Evolutionary conservation across 805 yeast genomes (phyloP).

Genomic region (Suhomyces xylopsoci): DNA sequence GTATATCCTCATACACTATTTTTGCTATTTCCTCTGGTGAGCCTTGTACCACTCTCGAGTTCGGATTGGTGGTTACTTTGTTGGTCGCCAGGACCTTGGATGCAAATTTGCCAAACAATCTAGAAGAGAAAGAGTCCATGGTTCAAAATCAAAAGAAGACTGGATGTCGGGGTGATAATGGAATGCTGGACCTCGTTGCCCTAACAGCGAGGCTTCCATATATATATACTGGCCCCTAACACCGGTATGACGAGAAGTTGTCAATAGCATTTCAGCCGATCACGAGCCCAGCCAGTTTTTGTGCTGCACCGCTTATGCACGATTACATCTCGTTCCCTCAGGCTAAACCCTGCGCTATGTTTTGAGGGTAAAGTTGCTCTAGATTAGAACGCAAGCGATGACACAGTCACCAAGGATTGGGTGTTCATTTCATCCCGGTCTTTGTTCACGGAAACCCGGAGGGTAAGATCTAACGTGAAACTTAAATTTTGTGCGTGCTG

Average conservation of each 20-base stretch:
- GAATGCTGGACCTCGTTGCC: not conserved
- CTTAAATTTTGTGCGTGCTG: not conserved
- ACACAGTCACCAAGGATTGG: no score
- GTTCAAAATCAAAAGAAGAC: not conserved
- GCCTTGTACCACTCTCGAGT: slow-evolving; percentile 7
- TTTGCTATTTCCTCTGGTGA: slow-evolving; percentile 19
- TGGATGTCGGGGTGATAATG: no score
- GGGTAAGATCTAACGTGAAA: not conserved
- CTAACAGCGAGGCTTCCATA: not conserved
- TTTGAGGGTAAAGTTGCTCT: not conserved
- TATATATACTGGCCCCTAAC: not conserved
- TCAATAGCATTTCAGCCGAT: not conserved
- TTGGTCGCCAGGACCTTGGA: not conserved
- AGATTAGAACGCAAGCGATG: no score
- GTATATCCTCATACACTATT: slow-evolving; percentile 22
- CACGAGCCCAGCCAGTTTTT: not conserved
- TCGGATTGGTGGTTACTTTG: not conserved
- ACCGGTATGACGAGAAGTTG: not conserved
- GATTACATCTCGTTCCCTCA: not conserved
- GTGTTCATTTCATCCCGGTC: not conserved
- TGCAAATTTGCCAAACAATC: not conserved
- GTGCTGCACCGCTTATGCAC: not conserved
- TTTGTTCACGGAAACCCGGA: not conserved
- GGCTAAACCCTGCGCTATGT: not conserved
- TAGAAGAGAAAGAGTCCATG: not conserved